Base-by-base conservation (phyloP, 805 yeast species). In the Vanderwaltozyma verrucispora region DNA sequence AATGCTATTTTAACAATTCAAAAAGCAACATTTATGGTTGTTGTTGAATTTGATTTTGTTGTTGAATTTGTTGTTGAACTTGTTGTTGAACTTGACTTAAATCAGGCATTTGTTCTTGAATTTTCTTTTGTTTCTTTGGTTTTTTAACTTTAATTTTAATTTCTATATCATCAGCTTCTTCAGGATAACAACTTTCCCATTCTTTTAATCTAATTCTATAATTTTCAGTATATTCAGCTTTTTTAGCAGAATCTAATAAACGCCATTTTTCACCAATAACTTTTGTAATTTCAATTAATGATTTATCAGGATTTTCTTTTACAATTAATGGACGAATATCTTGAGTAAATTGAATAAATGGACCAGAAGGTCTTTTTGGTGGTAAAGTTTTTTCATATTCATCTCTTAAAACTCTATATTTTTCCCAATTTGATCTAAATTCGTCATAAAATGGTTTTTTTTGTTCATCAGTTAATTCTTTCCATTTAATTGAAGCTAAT, bases 401-500 rank as follows among this genome's bases (percentile, higher is more conserved):
- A 29, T 55, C 61, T 49, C 62, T 59, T 20, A 56, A 46, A 3
- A 51, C 43, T 44, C 60, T 51, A 36, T 59, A 60, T 33, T 52
- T 51, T 28, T 57, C 61, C 64, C 64, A 59, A 30, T 58, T 56
- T 8, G 50, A 46, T 43, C 58, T 49, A 34, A 56, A 57, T 39
- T 53, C 79, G 53, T 71, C 76, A 64, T 80, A 87, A 64, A 77
- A 86, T 40, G 94, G 89, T 50, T 67, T 69, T 71, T 87, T 88
- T 46, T 80, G 86, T 28, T 74, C 79, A 39, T 74, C 81, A 41
- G 69, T 64, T 54, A 89, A 68, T 38, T 79, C 78, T 70, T 78
- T 85, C 98, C 98, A 89, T 64, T 74, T 77, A 58, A 83, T 87
- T 56, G 96, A 96, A 51, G 87, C 80, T 43, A 83, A 61, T 64